Evolutionary conservation across 257 asterid species (phyloP).

Genomic region (Ligustrum vulgare): DNA sequence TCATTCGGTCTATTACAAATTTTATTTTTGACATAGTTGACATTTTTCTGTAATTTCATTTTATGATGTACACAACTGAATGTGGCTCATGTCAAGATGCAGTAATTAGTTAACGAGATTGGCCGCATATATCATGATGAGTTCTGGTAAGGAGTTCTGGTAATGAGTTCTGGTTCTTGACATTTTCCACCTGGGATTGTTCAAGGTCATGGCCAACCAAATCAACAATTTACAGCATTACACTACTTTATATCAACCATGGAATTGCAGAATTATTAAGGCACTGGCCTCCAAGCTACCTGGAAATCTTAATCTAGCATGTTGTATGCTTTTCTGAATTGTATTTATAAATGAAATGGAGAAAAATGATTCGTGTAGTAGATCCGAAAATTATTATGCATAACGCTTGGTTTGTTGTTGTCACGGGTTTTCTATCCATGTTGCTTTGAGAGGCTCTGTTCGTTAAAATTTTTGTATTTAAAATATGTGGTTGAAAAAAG

Average conservation of each 20-base stretch:
- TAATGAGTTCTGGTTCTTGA: constrained; percentile 39
- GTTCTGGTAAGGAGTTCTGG: too few relatives aligned
- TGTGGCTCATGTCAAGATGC: constrained; percentile 41
- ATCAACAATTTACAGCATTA: constrained; percentile 30
- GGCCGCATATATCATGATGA: constrained; percentile 36
- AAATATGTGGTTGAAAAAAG: too few relatives aligned
- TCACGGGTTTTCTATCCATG: too few relatives aligned
- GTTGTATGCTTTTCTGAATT: background rate
- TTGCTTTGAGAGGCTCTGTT: too few relatives aligned
- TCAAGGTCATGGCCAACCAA: constrained; percentile 30
- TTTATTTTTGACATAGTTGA: too few relatives aligned
- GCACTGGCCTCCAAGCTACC: constrained; percentile 37
- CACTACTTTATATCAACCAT: constrained; percentile 32
- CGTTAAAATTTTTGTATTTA: too few relatives aligned
- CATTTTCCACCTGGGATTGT: constrained; percentile 30
- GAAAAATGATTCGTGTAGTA: background rate
- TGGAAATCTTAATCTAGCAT: constrained; percentile 35
- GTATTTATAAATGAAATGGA: background rate
- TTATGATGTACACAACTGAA: constrained; percentile 20
- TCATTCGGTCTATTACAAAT: too few relatives aligned
- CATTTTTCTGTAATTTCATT: too few relatives aligned
- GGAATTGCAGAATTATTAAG: constrained; percentile 34
- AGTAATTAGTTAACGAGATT: constrained; percentile 32
- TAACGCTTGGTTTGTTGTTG: too few relatives aligned
- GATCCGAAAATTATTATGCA: too few relatives aligned